Conservation (phyloP, 768 basidiomycete species). For the Infundibulicybe gibba region DNA sequence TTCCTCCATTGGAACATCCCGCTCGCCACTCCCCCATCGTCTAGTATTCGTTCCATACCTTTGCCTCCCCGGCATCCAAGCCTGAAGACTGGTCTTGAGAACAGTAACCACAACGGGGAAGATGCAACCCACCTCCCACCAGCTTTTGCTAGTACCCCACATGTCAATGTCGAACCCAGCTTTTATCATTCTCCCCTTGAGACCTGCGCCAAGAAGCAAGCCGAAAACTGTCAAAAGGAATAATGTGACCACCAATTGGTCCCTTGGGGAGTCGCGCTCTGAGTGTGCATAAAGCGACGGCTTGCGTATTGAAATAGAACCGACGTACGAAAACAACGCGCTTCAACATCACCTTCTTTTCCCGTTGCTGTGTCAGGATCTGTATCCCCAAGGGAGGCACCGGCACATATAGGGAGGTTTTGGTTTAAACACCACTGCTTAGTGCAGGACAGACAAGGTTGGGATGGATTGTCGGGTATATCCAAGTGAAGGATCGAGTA, state of each 20-base stretch:
- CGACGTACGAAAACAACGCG: constrained; percentile 88
- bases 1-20: constrained; percentile 23
- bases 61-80: constrained; percentile 54
- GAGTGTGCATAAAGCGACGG: constrained; percentile 9
- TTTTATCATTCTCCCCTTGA: constrained; percentile 79
- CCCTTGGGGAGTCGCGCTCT: constrained; percentile 96
- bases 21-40: constrained; percentile 12
- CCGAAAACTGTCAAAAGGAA: constrained; percentile 88
- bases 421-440: constrained; percentile 96
- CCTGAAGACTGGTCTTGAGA: constrained; percentile 26
- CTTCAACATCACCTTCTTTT: constrained; percentile 94
- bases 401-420: constrained; percentile 79
- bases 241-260: constrained; percentile 89
- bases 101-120: constrained; percentile 2
- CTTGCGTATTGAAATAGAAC: background rate
- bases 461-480: constrained; percentile 77
- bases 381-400: constrained; percentile 79
- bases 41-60: constrained; percentile 35
- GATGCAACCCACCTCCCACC: constrained; percentile 77
- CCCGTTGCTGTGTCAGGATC: constrained; percentile 93
- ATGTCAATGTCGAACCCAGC: constrained; percentile 65
- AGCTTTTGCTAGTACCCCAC: constrained; percentile 62
- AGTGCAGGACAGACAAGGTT: constrained; percentile 91
- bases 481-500: constrained; percentile 83
- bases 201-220: constrained; percentile 77